Conservation (phyloP, 345 rosid species). For the Melastoma malabathricum region DNA sequence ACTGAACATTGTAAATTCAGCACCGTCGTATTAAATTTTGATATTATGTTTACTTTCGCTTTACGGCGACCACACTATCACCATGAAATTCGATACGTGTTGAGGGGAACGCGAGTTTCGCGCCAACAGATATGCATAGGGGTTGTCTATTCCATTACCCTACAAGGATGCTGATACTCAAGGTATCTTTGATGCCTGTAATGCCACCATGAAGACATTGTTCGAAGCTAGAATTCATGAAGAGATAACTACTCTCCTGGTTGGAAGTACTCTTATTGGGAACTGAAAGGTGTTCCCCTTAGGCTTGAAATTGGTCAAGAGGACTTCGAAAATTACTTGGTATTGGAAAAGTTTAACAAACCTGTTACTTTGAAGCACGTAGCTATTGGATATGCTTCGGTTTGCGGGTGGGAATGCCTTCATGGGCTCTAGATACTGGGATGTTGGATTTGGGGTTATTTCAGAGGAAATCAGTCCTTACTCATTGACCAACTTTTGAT, state of each 20-base stretch:
- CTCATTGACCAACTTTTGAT: too few species aligned
- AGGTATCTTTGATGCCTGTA: conserved; percentile 81
- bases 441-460: too few species aligned
- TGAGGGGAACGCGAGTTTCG: too few species aligned
- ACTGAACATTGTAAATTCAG: too few species aligned
- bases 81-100: too few species aligned
- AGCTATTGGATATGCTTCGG: conserved; percentile 1
- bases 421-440: too few species aligned
- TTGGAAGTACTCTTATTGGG: conserved; percentile 98
- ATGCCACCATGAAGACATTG: conserved; percentile 54
- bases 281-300: conserved; percentile 92
- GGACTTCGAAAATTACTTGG: conserved; percentile 79
- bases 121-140: too few species aligned
- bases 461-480: too few species aligned
- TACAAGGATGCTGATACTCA: conserved; percentile 80
- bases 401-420: neutral
- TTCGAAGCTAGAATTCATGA: conserved; percentile 55
- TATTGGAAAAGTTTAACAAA: conserved; percentile 5
- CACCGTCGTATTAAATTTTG: too few species aligned
- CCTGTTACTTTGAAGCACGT: neutral
- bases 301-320: conserved; percentile 96
- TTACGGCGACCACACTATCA: too few species aligned
- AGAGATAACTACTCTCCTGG: conserved; percentile 94
- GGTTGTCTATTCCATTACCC: conserved; percentile 84
- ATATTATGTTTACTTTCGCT: too few species aligned